A percentile compares a stretch with the other conserved stretches of the same genome.
Evolutionary conservation across 2,329 filamentous ascomycete species (phyloP).

Genomic region (Botrytis fragariae): DNA sequence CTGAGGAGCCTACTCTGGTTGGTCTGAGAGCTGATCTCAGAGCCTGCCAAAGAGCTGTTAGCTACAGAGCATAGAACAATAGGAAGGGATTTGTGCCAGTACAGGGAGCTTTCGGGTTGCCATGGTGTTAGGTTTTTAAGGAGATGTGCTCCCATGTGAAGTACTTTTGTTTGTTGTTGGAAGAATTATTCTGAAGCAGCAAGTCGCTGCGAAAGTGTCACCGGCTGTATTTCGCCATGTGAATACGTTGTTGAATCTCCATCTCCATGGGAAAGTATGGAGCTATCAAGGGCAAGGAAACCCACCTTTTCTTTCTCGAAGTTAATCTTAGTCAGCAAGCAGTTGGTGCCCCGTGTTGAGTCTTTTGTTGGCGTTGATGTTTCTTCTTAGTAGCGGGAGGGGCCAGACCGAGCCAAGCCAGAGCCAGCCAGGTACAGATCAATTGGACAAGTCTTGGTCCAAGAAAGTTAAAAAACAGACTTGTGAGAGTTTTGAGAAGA

Average conservation of each 20-base stretch:
- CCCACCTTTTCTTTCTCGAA: constrained; percentile 6
- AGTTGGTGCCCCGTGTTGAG: background rate
- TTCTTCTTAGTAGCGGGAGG: background rate
- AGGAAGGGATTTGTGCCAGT: constrained; percentile 22
- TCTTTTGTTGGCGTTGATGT: background rate
- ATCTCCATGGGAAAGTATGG: constrained; percentile 14
- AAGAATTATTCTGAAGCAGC: constrained; percentile 29
- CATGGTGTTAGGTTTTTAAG: constrained; percentile 29
- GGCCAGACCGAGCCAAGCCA: background rate
- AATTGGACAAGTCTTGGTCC: background rate
- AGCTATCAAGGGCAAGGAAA: constrained; percentile 12
- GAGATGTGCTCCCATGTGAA: constrained; percentile 13
- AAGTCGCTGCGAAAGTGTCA: constrained; percentile 36
- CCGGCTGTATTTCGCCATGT: constrained; percentile 34
- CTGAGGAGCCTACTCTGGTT: background rate
- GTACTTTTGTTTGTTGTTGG: background rate
- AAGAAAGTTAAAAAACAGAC: background rate
- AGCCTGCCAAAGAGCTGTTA: constrained; percentile 25
- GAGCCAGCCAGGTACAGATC: background rate
- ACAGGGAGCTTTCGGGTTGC: constrained; percentile 31
- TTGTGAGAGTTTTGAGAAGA: background rate
- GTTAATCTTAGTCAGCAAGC: constrained; percentile 13
- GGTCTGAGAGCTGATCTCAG: constrained; percentile 19
- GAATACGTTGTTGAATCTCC: constrained; percentile 19
- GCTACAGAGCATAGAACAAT: constrained; percentile 22